Conservation (phyloP, 768 basidiomycete genomes). For the Tylopilus rubrobrunneus region DNA sequence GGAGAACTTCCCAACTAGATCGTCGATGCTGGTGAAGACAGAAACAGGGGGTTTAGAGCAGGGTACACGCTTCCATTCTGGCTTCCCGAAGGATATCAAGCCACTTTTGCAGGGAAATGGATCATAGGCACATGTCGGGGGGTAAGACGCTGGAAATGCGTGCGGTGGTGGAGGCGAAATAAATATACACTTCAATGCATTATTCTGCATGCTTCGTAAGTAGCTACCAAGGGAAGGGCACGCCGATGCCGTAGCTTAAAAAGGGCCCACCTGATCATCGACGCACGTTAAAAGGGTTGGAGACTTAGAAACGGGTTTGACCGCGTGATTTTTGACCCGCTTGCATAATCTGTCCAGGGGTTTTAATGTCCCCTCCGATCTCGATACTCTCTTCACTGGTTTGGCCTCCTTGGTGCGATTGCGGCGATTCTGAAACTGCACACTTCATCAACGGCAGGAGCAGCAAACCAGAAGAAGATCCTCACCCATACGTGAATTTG, state of each 20-base stretch:
- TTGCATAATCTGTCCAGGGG: neutral
- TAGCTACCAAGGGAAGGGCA: neutral
- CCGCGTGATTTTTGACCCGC: neutral
- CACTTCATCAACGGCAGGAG: neutral
- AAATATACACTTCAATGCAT: neutral
- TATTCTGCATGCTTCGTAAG: neutral
- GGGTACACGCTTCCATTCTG: neutral
- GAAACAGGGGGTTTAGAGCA: neutral
- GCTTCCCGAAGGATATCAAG: neutral
- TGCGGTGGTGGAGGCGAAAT: neutral
- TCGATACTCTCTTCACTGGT: neutral
- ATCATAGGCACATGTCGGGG: neutral
- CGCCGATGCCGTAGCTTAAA: neutral
- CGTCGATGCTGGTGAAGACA: neutral
- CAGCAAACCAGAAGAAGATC: neutral
- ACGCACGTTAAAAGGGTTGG: no score
- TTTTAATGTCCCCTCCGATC: neutral
- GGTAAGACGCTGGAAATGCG: neutral
- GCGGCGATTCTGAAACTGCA: neutral
- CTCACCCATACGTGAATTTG: neutral
- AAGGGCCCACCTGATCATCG: no score
- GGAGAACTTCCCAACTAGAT: neutral
- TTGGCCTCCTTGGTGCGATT: neutral
- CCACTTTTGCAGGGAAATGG: neutral
- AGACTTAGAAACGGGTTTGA: neutral